Evolutionary conservation across 2,329 filamentous ascomycete species (phyloP), one percentile per base, ranked within the genome.

Genomic region (Juglanconis sp.): DNA sequence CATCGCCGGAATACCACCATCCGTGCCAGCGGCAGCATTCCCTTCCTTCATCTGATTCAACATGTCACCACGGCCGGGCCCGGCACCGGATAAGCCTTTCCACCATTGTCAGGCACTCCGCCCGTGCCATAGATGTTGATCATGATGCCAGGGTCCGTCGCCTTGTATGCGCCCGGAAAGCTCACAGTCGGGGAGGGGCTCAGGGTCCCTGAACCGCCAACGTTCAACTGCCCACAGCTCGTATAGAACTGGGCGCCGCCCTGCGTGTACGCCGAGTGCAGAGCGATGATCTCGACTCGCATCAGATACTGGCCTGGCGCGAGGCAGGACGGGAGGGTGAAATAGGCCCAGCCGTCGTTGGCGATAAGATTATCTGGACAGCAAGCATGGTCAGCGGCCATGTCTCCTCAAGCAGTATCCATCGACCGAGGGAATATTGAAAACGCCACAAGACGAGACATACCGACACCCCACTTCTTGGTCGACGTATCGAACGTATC

Each of bases 301-400:
- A 86, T 71, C 34, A 85, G 77, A 65, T 85, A 85, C 53, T 84
- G 74, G 49, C 82, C 82, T 1, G 79, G 73, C 3, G 81, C 78
- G 60, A 85, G 75, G 71, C 77, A 80, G 38, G 73, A 67, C 46
- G 82, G 82, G 62, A 85, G 70, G 62, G 72, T 74, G 70, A 84
- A 79, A 65, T 76, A 79, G 46, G 73, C 69, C 74, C 78, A 81
- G 35, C 81, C 77, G 57, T 74, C 70, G 65, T 75, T 72, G 53
- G 69, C 58, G 64, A 79, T 73, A 71, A 79, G 70, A 67, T 73
- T 73, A 69, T 79, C 76, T 61, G 38, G 32, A 4, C 30, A 31
- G 5, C 24, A 2, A 8, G 3, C 8, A 8, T 10, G 31, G 31
- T 34, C 5, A n/a, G 11, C 9, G 24, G 49, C 8, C 32, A 9